phyloP scores from a whole-genome alignment of 164 flowering plant species.

The Berberis thunbergii region DNA sequence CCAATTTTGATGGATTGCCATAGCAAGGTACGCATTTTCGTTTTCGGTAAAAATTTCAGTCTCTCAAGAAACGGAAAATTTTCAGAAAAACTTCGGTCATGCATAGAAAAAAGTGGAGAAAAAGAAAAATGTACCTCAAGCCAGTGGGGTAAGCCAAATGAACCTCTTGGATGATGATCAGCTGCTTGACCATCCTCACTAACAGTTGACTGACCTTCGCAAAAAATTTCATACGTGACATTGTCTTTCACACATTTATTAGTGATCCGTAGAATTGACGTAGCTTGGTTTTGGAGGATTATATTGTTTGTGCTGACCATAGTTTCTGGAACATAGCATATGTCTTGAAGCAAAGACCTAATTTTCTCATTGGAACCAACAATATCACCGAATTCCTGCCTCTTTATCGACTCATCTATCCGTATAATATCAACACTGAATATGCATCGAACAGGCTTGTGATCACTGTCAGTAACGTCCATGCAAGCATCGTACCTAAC shows the following conservation, averaged over 20 bases:
- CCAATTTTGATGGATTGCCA: no score
- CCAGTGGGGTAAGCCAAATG: slow-evolving; percentile 93
- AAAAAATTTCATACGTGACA: slow-evolving; percentile 53
- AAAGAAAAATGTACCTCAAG: slow-evolving; percentile 52
- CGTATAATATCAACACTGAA: slow-evolving; percentile 4
- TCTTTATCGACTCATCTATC: slow-evolving; percentile 2
- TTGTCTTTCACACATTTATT: slow-evolving; percentile 45
- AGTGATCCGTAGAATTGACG: slow-evolving; percentile 49
- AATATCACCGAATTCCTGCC: slow-evolving; percentile 42
- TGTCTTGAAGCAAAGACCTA: slow-evolving; percentile 36
- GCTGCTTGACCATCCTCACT: slow-evolving; percentile 45
- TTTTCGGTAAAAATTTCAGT: no score
- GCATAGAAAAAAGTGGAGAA: no score
- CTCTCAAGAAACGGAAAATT: no score
- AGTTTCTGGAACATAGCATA: slow-evolving; percentile 60
- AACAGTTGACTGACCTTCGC: slow-evolving; percentile 57
- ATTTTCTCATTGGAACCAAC: slow-evolving; percentile 48
- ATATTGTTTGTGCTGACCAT: slow-evolving; percentile 59
- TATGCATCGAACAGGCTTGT: slow-evolving; percentile 6
- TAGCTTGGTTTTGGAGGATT: slow-evolving; percentile 67
- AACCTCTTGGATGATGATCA: slow-evolving; percentile 35
- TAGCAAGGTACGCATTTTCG: no score
- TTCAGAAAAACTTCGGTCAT: no score
- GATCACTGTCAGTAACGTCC: slow-evolving; percentile 6
- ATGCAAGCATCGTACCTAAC: slow-evolving; percentile 3